Evolutionary conservation across 306 rosid species (phyloP).

Genomic region (Rosa multiflora): DNA sequence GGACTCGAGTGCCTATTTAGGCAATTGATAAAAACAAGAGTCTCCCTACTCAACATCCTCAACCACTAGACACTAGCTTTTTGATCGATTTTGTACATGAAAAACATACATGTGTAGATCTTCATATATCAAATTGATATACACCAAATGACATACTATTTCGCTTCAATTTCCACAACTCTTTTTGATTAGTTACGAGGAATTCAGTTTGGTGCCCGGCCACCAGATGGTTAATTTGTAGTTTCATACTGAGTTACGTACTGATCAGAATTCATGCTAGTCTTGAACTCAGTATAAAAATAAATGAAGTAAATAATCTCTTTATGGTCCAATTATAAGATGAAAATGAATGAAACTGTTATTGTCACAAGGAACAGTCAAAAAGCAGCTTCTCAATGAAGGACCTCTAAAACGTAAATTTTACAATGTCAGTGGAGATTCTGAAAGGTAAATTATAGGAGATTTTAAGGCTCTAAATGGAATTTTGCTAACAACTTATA

Average conservation of each 20-base stretch:
- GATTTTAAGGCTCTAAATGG: not conserved
- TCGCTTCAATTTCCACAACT: not conserved
- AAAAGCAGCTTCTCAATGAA: not conserved
- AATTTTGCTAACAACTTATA: not conserved
- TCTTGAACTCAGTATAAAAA: too few species aligned
- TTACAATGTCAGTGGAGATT: not conserved
- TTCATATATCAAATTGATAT: not conserved
- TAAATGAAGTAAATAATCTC: not conserved
- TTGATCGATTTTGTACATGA: not conserved
- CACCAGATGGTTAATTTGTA: too few species aligned
- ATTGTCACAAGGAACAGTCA: not conserved
- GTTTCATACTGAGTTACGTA: not conserved
- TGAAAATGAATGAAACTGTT: not conserved
- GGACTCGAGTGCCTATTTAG: constrained; percentile 27
- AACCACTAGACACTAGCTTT: constrained; percentile 13
- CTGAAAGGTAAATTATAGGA: not conserved
- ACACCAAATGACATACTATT: not conserved
- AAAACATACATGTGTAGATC: not conserved
- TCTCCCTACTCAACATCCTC: constrained; percentile 37
- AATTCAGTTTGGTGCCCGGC: too few species aligned
- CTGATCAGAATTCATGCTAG: not conserved
- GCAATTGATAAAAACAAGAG: constrained; percentile 36
- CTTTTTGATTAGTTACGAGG: too few species aligned
- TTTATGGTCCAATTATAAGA: not conserved
- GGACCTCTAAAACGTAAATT: not conserved